Percentiles rank a stretch among this genome's conserved stretches.
Conservation (phyloP, 208 protist species). For the Trypanosomatidae sp. region DNA sequence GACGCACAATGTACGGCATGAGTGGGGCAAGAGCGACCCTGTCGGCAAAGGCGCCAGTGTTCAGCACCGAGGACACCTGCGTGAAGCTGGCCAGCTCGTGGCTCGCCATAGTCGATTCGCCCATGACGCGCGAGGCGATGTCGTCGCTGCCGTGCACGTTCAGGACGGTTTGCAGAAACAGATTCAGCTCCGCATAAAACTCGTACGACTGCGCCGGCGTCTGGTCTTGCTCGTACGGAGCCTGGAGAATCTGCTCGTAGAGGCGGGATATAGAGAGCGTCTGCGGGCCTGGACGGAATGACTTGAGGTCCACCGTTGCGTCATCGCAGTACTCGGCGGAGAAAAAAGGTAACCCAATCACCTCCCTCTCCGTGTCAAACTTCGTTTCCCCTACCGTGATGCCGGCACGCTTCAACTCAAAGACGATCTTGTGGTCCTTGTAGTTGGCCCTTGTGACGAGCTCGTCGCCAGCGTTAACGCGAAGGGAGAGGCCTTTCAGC, state of each 20-base stretch:
- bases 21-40: conserved; percentile 56
- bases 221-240: conserved; percentile 28
- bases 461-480: conserved; percentile 52
- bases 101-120: conserved; percentile 31
- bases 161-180: conserved; percentile 59
- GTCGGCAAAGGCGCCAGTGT: conserved; percentile 50
- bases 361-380: conserved; percentile 49
- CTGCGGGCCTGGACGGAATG: conserved; percentile 34
- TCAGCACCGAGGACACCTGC: conserved; percentile 51
- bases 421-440: conserved; percentile 49
- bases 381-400: conserved; percentile 53
- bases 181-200: conserved; percentile 85
- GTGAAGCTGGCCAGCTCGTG: conserved; percentile 75
- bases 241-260: conserved; percentile 47
- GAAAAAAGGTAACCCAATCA: conserved; percentile 67
- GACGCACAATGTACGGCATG: conserved; percentile 61
- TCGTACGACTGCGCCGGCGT: conserved; percentile 43
- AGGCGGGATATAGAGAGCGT: conserved; percentile 48
- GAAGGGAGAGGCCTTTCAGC: conserved; percentile 34
- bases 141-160: conserved; percentile 18
- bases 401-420: conserved; percentile 57
- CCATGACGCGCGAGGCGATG: conserved; percentile 11
- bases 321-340: conserved; percentile 55
- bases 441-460: conserved; percentile 70
- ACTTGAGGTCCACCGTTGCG: conserved; percentile 45